Conservation (phyloP, 176 grass and related monocot genomes). For the Carex kokanica region DNA sequence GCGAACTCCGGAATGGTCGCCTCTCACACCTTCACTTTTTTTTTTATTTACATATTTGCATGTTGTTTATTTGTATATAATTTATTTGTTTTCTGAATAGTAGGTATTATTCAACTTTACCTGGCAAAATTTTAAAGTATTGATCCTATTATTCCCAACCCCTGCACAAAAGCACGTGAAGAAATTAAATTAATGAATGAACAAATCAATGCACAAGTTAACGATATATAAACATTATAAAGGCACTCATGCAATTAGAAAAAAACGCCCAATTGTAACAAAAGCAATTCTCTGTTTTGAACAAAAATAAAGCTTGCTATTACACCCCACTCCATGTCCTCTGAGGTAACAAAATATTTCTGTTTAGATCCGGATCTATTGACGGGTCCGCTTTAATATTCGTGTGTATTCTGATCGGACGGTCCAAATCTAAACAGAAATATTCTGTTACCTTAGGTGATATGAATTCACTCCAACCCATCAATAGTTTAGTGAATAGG, state of each 20-base stretch:
- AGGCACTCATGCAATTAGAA: background rate
- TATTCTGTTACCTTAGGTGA: too few species aligned
- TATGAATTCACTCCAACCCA: background rate
- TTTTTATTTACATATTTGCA: background rate
- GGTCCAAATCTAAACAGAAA: too few species aligned
- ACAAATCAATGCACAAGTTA: background rate
- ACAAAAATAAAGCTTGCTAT: background rate
- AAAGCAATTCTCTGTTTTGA: background rate
- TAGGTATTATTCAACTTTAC: background rate
- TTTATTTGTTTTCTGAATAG: background rate
- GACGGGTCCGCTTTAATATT: too few species aligned
- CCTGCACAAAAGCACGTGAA: background rate
- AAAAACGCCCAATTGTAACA: background rate
- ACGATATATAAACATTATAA: background rate
- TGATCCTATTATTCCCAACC: background rate
- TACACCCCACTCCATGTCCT: background rate
- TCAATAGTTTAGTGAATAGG: background rate
- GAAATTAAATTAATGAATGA: background rate
- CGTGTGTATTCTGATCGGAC: too few species aligned
- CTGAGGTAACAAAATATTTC: too few species aligned
- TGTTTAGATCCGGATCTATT: too few species aligned
- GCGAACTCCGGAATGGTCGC: conserved; percentile 82
- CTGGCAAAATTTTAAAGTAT: background rate
- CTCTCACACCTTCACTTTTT: background rate
- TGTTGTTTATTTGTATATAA: background rate